Evolutionary conservation across 176 grass and related monocot species (phyloP).

Genomic region (Phyllostachys edulis): DNA sequence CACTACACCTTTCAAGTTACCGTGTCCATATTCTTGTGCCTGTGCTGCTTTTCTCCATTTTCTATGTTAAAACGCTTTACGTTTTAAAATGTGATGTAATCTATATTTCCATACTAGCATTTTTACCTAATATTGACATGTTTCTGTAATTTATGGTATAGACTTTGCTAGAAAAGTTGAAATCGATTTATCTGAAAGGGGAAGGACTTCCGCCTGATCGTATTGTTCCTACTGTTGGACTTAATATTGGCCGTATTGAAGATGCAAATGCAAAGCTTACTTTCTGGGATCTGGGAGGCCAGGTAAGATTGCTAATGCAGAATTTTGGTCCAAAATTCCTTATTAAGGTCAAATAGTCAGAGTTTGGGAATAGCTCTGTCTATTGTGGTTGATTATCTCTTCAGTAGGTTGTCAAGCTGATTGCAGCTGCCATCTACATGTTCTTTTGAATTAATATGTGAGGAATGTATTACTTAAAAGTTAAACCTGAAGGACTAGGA

Average conservation of each 20-base stretch:
- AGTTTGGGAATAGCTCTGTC: not conserved
- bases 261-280: constrained; percentile 80
- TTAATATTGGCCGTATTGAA: constrained; percentile 91
- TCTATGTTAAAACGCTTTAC: not conserved
- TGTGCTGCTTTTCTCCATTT: not conserved
- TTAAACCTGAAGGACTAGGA: not conserved
- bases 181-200: constrained; percentile 67
- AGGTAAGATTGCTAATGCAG: constrained; percentile 53
- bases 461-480: not conserved
- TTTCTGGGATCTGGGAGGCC: constrained; percentile 96
- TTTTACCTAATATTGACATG: not conserved
- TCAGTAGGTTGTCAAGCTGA: not conserved
- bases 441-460: not conserved
- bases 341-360: not conserved
- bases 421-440: not conserved
- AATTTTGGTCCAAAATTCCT: not conserved
- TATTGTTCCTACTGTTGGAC: constrained; percentile 86
- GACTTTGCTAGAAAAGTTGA: constrained; percentile 92
- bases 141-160: constrained; percentile 28
- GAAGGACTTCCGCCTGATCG: constrained; percentile 77
- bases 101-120: not conserved
- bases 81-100: not conserved
- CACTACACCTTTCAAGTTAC: not conserved
- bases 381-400: not conserved
- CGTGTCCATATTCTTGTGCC: not conserved